Evolutionary conservation across 495 filamentous ascomycete genomes (phyloP).

Genomic region (Penicillium lagena): DNA sequence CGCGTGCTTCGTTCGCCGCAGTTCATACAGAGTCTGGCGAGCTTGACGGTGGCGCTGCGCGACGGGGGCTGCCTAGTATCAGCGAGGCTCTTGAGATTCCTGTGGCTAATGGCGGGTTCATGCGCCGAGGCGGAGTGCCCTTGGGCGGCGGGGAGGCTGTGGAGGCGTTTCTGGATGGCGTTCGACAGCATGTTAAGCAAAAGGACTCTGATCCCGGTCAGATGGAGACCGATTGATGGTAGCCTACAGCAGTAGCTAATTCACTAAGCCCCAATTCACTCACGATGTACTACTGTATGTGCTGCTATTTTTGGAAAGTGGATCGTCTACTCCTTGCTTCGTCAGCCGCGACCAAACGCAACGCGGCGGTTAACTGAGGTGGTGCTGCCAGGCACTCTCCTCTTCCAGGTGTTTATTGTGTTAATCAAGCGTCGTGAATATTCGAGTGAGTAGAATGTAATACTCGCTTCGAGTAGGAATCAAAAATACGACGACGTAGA

Average conservation of each 20-base stretch:
- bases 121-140: constrained; percentile 64
- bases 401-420: no score
- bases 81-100: constrained; percentile 76
- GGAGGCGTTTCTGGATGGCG: constrained; percentile 81
- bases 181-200: constrained; percentile 65
- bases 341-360: not conserved
- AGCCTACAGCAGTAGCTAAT: not conserved
- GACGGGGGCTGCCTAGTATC: constrained; percentile 89
- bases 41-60: constrained; percentile 77
- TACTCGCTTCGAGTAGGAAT: no score
- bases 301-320: constrained; percentile 17
- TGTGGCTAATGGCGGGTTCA: constrained; percentile 75
- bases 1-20: constrained; percentile 87
- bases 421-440: no score
- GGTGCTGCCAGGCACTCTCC: no score
- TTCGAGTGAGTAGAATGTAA: no score
- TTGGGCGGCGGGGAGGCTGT: constrained; percentile 86
- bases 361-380: no score
- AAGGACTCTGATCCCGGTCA: constrained; percentile 21
- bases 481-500: no score
- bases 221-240: constrained; percentile 44
- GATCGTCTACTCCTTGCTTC: not conserved
- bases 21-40: constrained; percentile 77
- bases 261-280: not conserved
- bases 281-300: no score